Conservation (phyloP, 192 early-diverging fungal species). For the Gryganskiella cystojenkinii region DNA sequence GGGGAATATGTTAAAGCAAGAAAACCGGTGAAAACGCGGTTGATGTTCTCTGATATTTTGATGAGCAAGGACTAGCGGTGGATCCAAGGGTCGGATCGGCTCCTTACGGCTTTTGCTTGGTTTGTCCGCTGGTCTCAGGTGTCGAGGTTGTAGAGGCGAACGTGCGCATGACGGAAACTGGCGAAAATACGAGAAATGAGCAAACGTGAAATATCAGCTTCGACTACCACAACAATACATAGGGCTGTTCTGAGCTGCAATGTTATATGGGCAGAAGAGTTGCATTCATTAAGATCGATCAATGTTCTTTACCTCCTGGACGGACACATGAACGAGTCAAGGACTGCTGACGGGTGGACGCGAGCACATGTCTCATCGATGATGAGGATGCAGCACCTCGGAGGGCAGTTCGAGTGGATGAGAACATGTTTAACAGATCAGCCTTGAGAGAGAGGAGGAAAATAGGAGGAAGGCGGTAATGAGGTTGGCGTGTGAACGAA, state of each 20-base stretch:
- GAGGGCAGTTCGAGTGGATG: conserved; percentile 19
- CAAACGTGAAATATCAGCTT: not conserved
- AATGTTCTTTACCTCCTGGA: conserved; percentile 19
- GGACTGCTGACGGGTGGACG: conserved; percentile 7
- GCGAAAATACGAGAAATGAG: not conserved
- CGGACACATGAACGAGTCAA: conserved; percentile 4
- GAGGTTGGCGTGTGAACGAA: not conserved
- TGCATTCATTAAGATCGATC: not conserved
- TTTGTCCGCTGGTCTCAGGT: conserved; percentile 14
- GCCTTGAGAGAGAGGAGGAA: not conserved
- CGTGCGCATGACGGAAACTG: conserved; percentile 24
- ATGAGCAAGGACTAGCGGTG: not conserved
- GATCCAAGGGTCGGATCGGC: no score
- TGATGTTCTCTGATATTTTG: no score
- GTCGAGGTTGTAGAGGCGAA: conserved; percentile 11
- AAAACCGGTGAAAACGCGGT: not conserved
- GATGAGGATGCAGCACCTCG: not conserved
- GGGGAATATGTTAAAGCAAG: not conserved
- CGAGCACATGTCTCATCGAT: not conserved
- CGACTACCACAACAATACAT: not conserved
- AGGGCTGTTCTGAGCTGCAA: not conserved
- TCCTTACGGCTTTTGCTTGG: conserved; percentile 35
- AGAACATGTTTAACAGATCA: conserved; percentile 19
- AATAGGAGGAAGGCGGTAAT: not conserved
- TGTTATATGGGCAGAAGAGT: not conserved